Conservation (phyloP, 1,284 basidiomycete genomes). For the Somion occarium region DNA sequence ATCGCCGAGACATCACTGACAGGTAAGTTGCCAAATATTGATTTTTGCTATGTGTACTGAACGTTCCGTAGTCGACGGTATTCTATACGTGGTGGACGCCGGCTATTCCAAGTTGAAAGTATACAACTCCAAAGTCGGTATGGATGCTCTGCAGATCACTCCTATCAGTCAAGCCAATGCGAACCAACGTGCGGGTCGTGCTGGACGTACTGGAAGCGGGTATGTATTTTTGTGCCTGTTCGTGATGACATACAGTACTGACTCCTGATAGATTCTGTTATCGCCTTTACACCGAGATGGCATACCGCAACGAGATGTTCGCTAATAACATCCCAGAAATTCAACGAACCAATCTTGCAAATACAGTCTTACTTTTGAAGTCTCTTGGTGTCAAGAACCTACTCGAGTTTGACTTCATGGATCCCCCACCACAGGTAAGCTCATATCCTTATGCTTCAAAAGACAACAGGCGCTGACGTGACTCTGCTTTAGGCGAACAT, state of each 20-base stretch:
- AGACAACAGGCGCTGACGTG: too few species aligned
- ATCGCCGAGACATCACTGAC: constrained; percentile 98
- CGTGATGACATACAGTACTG: background rate
- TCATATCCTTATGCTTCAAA: constrained; percentile 27
- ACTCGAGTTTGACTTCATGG: constrained; percentile 99
- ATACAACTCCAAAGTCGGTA: constrained; percentile 98
- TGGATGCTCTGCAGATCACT: constrained; percentile 98
- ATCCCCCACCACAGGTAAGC: constrained; percentile 89
- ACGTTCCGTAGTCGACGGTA: constrained; percentile 80
- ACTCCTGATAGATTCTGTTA: constrained; percentile 76
- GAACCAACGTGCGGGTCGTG: constrained; percentile 92
- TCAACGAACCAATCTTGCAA: constrained; percentile 90
- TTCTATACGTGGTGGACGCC: constrained; percentile 93
- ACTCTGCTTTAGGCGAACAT: constrained; percentile 76
- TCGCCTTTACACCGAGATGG: constrained; percentile 95
- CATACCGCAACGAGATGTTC: constrained; percentile 97
- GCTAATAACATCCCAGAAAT: constrained; percentile 97
- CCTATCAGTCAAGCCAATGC: constrained; percentile 98
- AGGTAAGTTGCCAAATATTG: constrained; percentile 36
- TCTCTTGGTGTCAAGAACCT: constrained; percentile 99
- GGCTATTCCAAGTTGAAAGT: constrained; percentile 98
- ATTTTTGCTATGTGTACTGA: constrained; percentile 7
- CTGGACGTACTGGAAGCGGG: constrained; percentile 94
- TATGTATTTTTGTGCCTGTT: constrained; percentile 32
- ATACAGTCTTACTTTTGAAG: constrained; percentile 93